phyloP scores from a whole-genome alignment of 2,329 filamentous ascomycete species.

The Phyllosticta citriasiana region DNA sequence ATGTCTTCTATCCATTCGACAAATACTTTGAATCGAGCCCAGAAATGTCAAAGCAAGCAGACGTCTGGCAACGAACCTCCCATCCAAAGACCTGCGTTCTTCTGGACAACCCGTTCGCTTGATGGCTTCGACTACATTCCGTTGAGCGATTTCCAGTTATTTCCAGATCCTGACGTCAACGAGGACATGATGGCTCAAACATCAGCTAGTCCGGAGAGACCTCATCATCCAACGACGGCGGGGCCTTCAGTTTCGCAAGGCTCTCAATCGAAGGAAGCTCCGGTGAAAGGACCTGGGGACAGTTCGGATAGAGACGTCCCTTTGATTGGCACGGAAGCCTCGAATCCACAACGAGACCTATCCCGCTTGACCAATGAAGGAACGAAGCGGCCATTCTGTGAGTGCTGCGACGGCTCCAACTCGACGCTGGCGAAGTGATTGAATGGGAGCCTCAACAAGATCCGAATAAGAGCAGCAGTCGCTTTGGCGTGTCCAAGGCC shows the following conservation, averaged over 20 bases:
- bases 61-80: not conserved
- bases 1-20: not conserved
- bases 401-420: not conserved
- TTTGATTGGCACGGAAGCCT: too few species aligned
- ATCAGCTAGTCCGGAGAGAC: too few species aligned
- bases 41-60: not conserved
- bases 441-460: too few species aligned
- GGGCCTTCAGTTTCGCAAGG: too few species aligned
- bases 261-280: too few species aligned
- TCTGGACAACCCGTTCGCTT: not conserved
- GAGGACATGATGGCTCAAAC: not conserved
- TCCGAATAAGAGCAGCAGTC: too few species aligned
- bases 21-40: not conserved
- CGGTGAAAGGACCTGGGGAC: too few species aligned
- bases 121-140: not conserved
- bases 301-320: too few species aligned
- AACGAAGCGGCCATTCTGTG: not conserved
- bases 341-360: not conserved
- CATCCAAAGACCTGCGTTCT: not conserved
- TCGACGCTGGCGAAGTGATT: too few species aligned
- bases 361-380: not conserved
- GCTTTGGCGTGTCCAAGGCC: too few species aligned
- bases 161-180: not conserved
- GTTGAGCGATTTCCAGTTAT: constrained; percentile 1
- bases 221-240: too few species aligned